Evolutionary conservation across 2,329 filamentous ascomycete genomes (phyloP), one percentile per base, ranked within the genome.

Genomic region (Helotiales sp.): DNA sequence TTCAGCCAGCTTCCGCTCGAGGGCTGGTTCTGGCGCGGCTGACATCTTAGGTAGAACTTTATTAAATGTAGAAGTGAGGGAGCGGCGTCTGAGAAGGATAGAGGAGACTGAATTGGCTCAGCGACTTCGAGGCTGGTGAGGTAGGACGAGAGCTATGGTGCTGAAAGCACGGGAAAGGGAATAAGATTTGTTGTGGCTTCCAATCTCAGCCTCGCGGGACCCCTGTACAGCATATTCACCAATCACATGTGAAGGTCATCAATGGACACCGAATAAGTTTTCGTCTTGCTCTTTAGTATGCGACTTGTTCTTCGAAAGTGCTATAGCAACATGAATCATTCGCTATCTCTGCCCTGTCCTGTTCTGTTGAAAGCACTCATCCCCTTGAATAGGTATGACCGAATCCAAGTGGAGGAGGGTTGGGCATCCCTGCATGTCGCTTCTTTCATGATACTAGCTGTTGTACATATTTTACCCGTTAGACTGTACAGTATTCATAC

Each of bases 1-100:
- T 17, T 63, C 62, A 38, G 46, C 59, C 36, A 59, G 53, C 57
- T 56, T 59, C 48, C 54, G 36, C 17, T 56, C 49, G 22, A 56
- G 53, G 5, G 36, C 52, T 33, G 44, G n/a, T 30, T 15, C 36
- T n/a, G 34, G 52, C 53, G 56, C 54, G 58, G 61, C 54, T 60
- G 61, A 51, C 60, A 63, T 63, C 33, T 42, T 57, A 36, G 15
- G 10, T n/a, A 31, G 17, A 19, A 8, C n/a, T 25, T 8, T 34
- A 8, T 3, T 15, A 36, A 25, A 27, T 12, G 24, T 1, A 10
- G 19, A 27, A 19, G 31, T 31, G n/a, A n/a, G n/a, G n/a, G n/a
- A n/a, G n/a, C n/a, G n/a, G n/a, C n/a, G n/a, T 25, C 10, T 17
- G n/a, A 30, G 6, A 5, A 15, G 29, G 25, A 13, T 31, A 9